Percentiles rank a stretch among this genome's conserved stretches.
Conservation (phyloP, 441 rosid genomes). For the Euphorbia schlechtendalii region DNA sequence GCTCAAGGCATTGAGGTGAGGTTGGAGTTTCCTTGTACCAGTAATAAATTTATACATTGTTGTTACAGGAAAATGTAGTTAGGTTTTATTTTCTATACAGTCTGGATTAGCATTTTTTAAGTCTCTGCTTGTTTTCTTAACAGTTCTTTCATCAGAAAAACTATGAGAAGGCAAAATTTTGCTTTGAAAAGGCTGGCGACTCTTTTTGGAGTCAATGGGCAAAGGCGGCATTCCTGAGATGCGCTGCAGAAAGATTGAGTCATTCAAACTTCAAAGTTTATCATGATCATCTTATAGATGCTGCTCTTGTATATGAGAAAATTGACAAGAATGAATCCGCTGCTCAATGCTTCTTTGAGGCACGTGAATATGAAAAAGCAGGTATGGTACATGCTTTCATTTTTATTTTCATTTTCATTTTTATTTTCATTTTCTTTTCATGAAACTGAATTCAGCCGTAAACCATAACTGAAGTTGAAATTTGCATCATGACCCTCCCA, state of each 20-base stretch:
- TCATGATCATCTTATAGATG: conserved; percentile 26
- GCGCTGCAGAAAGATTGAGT: conserved; percentile 30
- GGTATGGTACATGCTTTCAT: conserved; percentile 28
- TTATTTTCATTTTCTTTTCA: too few species aligned
- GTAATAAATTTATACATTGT: not conserved
- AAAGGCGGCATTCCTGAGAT: conserved; percentile 28
- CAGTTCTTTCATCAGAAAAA: conserved; percentile 38
- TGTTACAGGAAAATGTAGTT: too few species aligned
- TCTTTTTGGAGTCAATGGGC: conserved; percentile 30
- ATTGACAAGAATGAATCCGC: conserved; percentile 42
- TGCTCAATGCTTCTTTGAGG: conserved; percentile 35
- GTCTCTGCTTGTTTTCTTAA: not conserved
- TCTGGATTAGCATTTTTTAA: not conserved
- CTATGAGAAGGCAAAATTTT: conserved; percentile 42
- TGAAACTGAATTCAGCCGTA: not conserved
- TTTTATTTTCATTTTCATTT: too few species aligned
- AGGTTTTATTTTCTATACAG: too few species aligned
- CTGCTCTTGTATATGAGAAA: conserved; percentile 38
- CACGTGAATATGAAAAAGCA: conserved; percentile 38
- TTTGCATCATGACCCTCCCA: not conserved
- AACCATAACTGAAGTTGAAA: not conserved
- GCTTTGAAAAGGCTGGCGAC: conserved; percentile 44
- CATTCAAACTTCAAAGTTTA: conserved; percentile 29
- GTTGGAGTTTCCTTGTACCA: not conserved
- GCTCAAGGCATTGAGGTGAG: conserved; percentile 40